Conservation (phyloP, 2,329 filamentous ascomycete genomes). For the Helotiales sp. region DNA sequence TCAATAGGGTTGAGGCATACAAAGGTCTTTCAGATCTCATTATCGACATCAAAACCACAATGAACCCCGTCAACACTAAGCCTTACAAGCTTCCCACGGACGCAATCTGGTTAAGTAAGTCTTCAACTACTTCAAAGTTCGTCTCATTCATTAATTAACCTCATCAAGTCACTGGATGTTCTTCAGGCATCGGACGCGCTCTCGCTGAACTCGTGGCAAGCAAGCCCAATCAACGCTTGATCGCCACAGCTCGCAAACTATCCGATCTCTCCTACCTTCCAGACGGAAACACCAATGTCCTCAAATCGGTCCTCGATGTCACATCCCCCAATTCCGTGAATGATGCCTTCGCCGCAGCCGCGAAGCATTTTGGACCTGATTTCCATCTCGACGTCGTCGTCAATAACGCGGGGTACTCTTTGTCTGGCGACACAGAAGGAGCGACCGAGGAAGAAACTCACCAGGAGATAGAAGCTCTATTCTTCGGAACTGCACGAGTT, state of each 20-base stretch:
- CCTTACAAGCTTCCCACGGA: constrained; percentile 38
- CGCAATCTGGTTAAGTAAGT: constrained; percentile 42
- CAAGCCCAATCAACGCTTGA: constrained; percentile 41
- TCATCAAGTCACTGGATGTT: constrained; percentile 48
- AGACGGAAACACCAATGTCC: constrained; percentile 36
- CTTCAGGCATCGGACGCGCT: constrained; percentile 46
- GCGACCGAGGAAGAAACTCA: constrained; percentile 37
- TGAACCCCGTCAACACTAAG: constrained; percentile 36
- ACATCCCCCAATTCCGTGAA: constrained; percentile 40
- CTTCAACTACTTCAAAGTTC: neutral
- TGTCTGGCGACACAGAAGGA: constrained; percentile 53
- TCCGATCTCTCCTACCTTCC: constrained; percentile 43
- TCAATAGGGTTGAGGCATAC: too few species aligned
- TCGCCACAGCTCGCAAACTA: constrained; percentile 49
- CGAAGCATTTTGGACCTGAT: constrained; percentile 41
- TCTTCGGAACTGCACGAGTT: constrained; percentile 44
- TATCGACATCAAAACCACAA: constrained; percentile 8
- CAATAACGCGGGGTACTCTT: constrained; percentile 61
- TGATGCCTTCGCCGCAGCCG: constrained; percentile 38
- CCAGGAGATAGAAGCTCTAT: constrained; percentile 43
- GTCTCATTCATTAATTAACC: constrained; percentile 11
- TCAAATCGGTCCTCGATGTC: constrained; percentile 50
- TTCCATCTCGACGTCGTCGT: constrained; percentile 58
- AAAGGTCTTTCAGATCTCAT: neutral
- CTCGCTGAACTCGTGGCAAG: constrained; percentile 41